Base-by-base conservation (phyloP, 441 rosid genomes). In the Arabidopsis hybrid region DNA sequence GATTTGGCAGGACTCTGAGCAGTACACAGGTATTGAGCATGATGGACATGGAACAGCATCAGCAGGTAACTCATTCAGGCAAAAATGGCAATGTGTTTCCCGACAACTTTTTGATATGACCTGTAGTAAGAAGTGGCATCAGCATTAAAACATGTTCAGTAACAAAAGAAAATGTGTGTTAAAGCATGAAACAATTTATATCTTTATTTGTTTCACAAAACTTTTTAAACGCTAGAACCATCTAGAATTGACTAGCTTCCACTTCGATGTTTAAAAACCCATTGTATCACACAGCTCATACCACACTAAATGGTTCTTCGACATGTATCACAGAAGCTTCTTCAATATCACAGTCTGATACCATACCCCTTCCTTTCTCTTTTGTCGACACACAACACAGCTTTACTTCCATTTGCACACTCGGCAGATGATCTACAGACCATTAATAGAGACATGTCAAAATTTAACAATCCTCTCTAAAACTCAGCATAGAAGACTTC, bases 351-450 rank as follows among this genome's bases (percentile, higher is more conserved):
- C 67, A 70, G 14, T 76, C 73, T 49, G 97, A 86, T 78, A 77
- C 79, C 85, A 89, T 85, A 59, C 93, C 96, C 83, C 89, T 86
- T 80, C 97, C 98, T 89, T 90, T 93, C 63, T 81, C 82, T 38
- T 75, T 78, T n/a, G 84, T 85, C 35, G 70, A 75, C 26, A 89
- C 89, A 79, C 82, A 76, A 53, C 63, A 70, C 67, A 88, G 59
- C 66, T 84, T 81, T 64, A 74, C 74, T 73, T 77, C 85, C 8
- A 50, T 78, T 21, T 81, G 74, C 63, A 85, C 88, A 51, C 86
- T 91, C 77, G 85, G 81, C 10, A 80, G 65, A 75, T 60, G 35
- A 55, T 73, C 81, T 64, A 67, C 74, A 55, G 6, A 65, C 3
- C 71, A 63, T 42, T n/a, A 21, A 10, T 4, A 36, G 7, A 59